Percentiles rank a stretch among this genome's conserved stretches.
Conservation (phyloP, 208 protist species). For the Tritrichomonas musculus region DNA sequence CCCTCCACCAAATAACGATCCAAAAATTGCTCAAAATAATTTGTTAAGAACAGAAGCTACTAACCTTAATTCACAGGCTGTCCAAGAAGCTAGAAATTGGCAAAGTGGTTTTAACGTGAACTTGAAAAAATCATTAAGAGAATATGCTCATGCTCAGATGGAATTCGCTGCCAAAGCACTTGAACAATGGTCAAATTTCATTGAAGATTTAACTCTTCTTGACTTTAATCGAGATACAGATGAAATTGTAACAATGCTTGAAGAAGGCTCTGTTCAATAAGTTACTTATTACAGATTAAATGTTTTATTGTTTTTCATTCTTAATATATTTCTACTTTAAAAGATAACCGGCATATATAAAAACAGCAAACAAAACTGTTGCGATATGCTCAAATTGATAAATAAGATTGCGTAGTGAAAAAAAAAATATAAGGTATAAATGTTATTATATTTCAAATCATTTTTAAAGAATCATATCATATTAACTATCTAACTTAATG, state of each 20-base stretch:
- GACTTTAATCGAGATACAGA: constrained; percentile 30
- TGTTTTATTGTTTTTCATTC: no score
- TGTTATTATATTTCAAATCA: no score
- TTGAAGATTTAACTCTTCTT: neutral
- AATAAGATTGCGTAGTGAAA: no score
- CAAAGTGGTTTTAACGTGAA: neutral
- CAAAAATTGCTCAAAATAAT: neutral
- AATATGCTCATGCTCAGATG: constrained; percentile 25
- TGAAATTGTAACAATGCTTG: neutral
- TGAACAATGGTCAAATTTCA: constrained; percentile 16
- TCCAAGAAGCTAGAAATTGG: neutral
- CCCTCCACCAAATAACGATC: neutral
- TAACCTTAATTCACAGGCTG: neutral
- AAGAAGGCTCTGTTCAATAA: no score
- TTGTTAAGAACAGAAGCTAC: neutral
- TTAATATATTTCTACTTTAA: no score
- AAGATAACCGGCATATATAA: no score
- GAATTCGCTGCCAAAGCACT: constrained; percentile 25
- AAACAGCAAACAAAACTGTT: no score
- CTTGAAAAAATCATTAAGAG: neutral
- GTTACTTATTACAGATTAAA: no score
- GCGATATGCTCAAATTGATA: no score
- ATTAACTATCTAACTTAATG: no score
- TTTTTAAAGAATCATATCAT: no score
- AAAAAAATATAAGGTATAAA: no score